phyloP scores from a whole-genome alignment of 2,329 filamentous ascomycete genomes.

The Claviceps sp. region DNA sequence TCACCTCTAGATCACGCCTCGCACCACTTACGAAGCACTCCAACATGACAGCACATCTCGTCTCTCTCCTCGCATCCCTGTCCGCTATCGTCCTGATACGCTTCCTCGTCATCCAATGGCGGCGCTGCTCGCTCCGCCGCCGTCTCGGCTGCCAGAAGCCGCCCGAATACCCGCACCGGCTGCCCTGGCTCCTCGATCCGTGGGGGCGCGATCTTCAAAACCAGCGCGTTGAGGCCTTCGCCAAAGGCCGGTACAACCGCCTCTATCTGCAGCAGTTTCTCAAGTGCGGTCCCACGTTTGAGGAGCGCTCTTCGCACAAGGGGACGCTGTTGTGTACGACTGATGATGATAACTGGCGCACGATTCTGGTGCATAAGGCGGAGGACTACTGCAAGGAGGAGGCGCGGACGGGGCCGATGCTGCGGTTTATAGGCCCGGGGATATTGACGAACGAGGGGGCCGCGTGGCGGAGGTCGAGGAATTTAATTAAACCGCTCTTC shows the following conservation, averaged over 20 bases:
- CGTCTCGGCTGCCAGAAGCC: background rate
- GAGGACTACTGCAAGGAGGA: constrained; percentile 2
- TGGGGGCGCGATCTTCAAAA: constrained; percentile 1
- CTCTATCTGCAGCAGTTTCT: background rate
- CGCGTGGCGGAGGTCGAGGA: background rate
- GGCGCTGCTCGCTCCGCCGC: background rate
- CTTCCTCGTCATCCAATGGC: background rate
- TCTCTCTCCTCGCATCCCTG: background rate
- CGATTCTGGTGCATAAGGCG: background rate
- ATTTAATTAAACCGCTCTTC: constrained; percentile 1
- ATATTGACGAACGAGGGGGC: constrained; percentile 2
- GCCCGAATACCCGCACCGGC: background rate
- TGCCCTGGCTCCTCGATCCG: constrained; percentile 3
- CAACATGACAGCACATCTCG: background rate
- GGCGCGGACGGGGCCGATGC: background rate
- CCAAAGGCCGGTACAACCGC: background rate
- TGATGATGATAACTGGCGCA: constrained; percentile 1
- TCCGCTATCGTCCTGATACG: background rate
- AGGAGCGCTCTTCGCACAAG: background rate
- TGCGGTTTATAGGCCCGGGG: background rate
- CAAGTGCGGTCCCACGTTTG: constrained; percentile 1
- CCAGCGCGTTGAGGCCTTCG: background rate
- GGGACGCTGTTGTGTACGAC: constrained; percentile 1
- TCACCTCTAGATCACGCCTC: too few species aligned
- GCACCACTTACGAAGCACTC: too few species aligned